Evolutionary conservation across 2,329 filamentous ascomycete genomes (phyloP).

Genomic region (Aspergillus chevalieri): DNA sequence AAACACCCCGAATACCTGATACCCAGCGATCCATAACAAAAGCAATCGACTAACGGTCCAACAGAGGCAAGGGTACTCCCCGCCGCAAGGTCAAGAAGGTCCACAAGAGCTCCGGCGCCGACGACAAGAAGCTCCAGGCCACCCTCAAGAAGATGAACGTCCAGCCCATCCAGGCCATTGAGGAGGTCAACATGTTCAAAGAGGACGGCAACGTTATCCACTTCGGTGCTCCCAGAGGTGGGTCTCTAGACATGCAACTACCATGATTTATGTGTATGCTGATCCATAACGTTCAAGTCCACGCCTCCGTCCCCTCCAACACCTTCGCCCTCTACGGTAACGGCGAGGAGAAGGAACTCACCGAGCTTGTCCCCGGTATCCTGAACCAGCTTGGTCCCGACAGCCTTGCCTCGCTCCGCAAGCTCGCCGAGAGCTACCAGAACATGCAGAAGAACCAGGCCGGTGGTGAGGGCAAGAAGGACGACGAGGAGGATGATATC

Average conservation of each 20-base stretch:
- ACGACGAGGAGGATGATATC: conserved; percentile 80
- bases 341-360: conserved; percentile 99
- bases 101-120: conserved; percentile 82
- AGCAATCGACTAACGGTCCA: conserved; percentile 18
- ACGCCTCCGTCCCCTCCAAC: conserved; percentile 95
- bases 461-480: conserved; percentile 66
- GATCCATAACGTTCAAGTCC: conserved; percentile 41
- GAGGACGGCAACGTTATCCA: conserved; percentile 99
- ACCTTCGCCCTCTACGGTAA: conserved; percentile 99
- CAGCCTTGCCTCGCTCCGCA: conserved; percentile 93
- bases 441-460: conserved; percentile 92
- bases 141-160: conserved; percentile 99
- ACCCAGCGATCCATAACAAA: conserved; percentile 4
- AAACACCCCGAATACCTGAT: background rate
- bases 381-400: conserved; percentile 99
- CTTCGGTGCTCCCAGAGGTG: conserved; percentile 96
- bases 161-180: conserved; percentile 97
- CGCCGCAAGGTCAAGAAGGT: conserved; percentile 98
- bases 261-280: no score
- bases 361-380: conserved; percentile 97
- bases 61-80: conserved; percentile 93
- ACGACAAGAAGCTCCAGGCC: conserved; percentile 99
- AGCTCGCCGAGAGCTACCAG: conserved; percentile 99
- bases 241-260: conserved; percentile 28
- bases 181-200: conserved; percentile 99